Percentiles rank a stretch among this genome's conserved stretches.
Conservation (phyloP, 352 stramenopile species). For the Phytophthora agathidicida region DNA sequence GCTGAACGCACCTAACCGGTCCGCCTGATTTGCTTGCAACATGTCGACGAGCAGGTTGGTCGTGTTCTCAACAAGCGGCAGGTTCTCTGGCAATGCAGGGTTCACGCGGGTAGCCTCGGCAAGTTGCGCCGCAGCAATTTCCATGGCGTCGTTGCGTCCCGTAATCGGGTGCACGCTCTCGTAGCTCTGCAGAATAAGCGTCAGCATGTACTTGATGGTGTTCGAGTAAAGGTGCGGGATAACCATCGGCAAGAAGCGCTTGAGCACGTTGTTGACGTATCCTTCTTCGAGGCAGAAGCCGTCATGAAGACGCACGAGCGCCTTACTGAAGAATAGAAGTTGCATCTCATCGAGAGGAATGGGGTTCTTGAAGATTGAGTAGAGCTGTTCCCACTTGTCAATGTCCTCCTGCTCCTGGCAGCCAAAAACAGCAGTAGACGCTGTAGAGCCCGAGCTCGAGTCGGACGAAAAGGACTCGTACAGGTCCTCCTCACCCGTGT, state of each 20-base stretch:
- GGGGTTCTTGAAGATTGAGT: conserved; percentile 82
- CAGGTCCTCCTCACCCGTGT: conserved; percentile 87
- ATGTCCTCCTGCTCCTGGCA: conserved; percentile 79
- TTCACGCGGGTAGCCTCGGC: conserved; percentile 55
- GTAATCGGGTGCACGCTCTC: conserved; percentile 90
- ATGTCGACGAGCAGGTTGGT: conserved; percentile 85
- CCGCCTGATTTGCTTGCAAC: conserved; percentile 87
- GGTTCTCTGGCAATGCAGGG: conserved; percentile 41
- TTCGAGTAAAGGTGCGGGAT: conserved; percentile 88
- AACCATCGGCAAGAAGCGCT: conserved; percentile 74
- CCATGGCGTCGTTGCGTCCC: conserved; percentile 87
- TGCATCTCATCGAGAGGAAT: conserved; percentile 87
- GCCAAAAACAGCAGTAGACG: conserved; percentile 74
- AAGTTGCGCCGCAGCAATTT: conserved; percentile 76
- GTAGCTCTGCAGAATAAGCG: conserved; percentile 87
- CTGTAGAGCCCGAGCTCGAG: conserved; percentile 73
- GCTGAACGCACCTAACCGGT: conserved; percentile 82
- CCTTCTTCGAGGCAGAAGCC: conserved; percentile 87
- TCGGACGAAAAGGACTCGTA: conserved; percentile 90
- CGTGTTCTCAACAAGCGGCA: conserved; percentile 73
- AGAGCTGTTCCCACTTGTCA: conserved; percentile 83
- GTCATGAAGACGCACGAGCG: conserved; percentile 85
- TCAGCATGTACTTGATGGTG: conserved; percentile 92
- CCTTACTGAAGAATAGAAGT: conserved; percentile 88
- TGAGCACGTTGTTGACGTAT: conserved; percentile 85